These are phyloP conservation scores for Eucalyptus pauciflora DNA, from an alignment of 345 rosid species.

Conservation along the genomic window DNA sequence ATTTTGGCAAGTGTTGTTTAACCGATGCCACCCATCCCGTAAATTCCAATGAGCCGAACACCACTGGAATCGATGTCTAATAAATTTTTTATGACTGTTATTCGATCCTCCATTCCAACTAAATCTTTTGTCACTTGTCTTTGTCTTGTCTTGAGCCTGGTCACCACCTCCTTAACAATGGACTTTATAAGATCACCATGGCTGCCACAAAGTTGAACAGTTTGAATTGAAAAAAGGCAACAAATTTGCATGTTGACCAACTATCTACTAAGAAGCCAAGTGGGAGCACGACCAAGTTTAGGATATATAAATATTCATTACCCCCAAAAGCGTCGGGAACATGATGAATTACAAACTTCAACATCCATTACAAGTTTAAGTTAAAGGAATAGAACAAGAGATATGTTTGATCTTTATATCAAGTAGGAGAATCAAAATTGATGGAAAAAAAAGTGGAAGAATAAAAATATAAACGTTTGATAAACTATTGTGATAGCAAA, in stretches of 20 bases:
- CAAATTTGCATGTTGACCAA: neutral
- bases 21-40: too few relatives aligned
- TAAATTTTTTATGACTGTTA: neutral
- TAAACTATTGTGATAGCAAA: neutral
- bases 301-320: neutral
- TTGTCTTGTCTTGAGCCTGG: neutral
- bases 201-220: neutral
- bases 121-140: neutral
- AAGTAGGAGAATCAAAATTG: neutral
- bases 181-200: neutral
- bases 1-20: too few relatives aligned
- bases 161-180: neutral
- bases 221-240: neutral
- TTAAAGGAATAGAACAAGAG: neutral
- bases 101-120: neutral
- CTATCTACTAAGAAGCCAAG: neutral
- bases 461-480: too few relatives aligned
- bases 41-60: too few relatives aligned
- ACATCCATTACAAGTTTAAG: neutral
- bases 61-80: neutral
- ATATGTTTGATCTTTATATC: neutral
- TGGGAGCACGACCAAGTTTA: neutral
- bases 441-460: neutral
- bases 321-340: neutral
- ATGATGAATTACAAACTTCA: neutral